phyloP scores from a whole-genome alignment of 352 stramenopile species.

The Phytopythium vexans region DNA sequence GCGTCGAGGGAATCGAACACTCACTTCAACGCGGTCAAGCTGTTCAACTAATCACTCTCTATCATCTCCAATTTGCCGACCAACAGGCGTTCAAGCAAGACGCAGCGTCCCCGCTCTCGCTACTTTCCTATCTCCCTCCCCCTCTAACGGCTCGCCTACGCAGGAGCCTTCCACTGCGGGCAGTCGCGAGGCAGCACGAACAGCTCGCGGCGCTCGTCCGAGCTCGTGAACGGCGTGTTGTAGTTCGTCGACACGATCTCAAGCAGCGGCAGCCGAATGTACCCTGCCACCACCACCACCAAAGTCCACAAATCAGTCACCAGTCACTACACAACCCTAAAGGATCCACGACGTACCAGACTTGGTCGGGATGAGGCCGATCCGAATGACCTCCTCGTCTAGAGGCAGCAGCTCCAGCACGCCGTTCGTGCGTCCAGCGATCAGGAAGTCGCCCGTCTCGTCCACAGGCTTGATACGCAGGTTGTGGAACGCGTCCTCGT shows the following conservation, averaged over 20 bases:
- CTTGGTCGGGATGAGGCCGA: slow-evolving; percentile 75
- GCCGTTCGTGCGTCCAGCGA: slow-evolving; percentile 68
- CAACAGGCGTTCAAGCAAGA: too few relatives aligned
- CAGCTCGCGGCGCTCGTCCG: slow-evolving; percentile 67
- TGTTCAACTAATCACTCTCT: slow-evolving; percentile 1
- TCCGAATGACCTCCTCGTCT: slow-evolving; percentile 55
- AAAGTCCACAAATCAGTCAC: slow-evolving; percentile 9
- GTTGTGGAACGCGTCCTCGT: slow-evolving; percentile 66
- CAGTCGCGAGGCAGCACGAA: slow-evolving; percentile 71
- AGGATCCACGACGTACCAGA: slow-evolving; percentile 34
- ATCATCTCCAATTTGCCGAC: too few relatives aligned
- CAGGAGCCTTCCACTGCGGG: slow-evolving; percentile 33
- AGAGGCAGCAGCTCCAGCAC: slow-evolving; percentile 74
- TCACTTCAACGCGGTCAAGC: background rate
- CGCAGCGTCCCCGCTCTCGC: background rate
- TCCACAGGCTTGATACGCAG: slow-evolving; percentile 69
- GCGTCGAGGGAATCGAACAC: background rate
- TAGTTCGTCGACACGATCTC: slow-evolving; percentile 78
- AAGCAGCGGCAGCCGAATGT: slow-evolving; percentile 61
- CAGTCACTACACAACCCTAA: background rate
- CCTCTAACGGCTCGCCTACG: background rate
- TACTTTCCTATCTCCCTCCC: background rate
- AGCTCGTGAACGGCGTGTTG: slow-evolving; percentile 58
- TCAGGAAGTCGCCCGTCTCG: slow-evolving; percentile 71
- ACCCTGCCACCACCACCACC: slow-evolving; percentile 26